Evolutionary conservation across 208 protist species (phyloP), one percentile per base, ranked within the genome.

Genomic region (Wallacemonas collosoma): DNA sequence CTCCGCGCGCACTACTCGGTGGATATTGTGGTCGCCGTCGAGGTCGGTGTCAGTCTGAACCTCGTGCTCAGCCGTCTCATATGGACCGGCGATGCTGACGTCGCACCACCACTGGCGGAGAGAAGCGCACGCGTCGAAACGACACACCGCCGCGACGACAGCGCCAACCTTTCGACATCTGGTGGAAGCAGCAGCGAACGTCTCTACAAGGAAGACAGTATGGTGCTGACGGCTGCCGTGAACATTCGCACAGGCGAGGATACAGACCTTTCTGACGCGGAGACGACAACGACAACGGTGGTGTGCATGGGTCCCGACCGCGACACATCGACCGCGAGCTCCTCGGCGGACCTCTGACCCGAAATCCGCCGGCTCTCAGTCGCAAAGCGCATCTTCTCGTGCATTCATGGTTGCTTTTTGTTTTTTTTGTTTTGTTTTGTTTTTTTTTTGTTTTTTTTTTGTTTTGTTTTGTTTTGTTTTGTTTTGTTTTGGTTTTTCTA

Each of bases 371-470:
- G 26, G 26, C 26, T 26, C 26, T 26, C 26, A 26, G 26, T 26
- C 26, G 26, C 26, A 26, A 26, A 26, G 26, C 26, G 26, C 26
- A 26, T 26, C 26, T 26, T 26, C 26, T 26, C 26, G 0, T 26
- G 26, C 26, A 26, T 50, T 50, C 12, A 50, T 50, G 45, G 6
- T 50, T 50, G 45, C 45, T 12, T 0, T 50, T 1, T 50, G 0
- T 50, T 50, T 50, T 50, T 50, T 50, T 50, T 50, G 45, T 50
- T 54, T 63, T 68, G 55, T 45, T 67, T 26, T 63, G n/a, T 51
- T 61, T 51, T 71, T 60, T 60, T 78, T 50, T 68, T 50, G 64
- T 40, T n/a, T 39, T 36, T 58, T 70, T 57, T 55, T 67, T 79
- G 64, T 66, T 41, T 70, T 67, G 2, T 9, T 79, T 58, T 75